phyloP scores from a whole-genome alignment of 805 yeast genomes.

The Komagataella pastoris region DNA sequence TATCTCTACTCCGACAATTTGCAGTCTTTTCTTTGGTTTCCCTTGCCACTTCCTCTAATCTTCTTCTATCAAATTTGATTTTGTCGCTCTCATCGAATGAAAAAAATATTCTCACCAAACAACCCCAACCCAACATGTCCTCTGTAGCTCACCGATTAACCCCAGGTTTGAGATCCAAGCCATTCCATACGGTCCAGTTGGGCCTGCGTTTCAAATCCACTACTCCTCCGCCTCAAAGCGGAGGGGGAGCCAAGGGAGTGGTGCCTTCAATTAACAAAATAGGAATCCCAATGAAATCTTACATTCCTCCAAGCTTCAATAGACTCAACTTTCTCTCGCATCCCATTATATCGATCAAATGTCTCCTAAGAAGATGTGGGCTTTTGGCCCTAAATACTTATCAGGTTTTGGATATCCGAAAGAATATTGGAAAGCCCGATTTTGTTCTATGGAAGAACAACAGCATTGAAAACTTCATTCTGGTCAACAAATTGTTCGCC shows the following conservation, averaged over 20 bases:
- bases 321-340: slow-evolving; percentile 21
- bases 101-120: not conserved
- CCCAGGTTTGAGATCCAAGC: not conserved
- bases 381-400: slow-evolving; percentile 55
- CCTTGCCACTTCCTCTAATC: not conserved
- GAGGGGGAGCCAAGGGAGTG: not conserved
- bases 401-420: slow-evolving; percentile 29
- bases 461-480: slow-evolving; percentile 66
- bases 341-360: slow-evolving; percentile 29
- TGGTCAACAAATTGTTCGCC: slow-evolving; percentile 77
- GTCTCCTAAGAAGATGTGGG: slow-evolving; percentile 49
- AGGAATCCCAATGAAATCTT: slow-evolving; percentile 23
- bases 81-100: not conserved
- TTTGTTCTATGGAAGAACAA: slow-evolving; percentile 74
- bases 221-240: not conserved
- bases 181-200: not conserved
- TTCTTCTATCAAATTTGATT: not conserved
- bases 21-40: not conserved
- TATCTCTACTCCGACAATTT: too few species aligned
- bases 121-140: not conserved
- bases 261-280: slow-evolving; percentile 12
- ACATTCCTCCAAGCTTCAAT: slow-evolving; percentile 35
- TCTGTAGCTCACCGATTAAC: not conserved
- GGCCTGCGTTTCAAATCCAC: not conserved
- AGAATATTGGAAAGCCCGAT: slow-evolving; percentile 40